phyloP scores from a whole-genome alignment of 192 early-diverging fungal genomes.

The Entophlyctis helioformis region DNA sequence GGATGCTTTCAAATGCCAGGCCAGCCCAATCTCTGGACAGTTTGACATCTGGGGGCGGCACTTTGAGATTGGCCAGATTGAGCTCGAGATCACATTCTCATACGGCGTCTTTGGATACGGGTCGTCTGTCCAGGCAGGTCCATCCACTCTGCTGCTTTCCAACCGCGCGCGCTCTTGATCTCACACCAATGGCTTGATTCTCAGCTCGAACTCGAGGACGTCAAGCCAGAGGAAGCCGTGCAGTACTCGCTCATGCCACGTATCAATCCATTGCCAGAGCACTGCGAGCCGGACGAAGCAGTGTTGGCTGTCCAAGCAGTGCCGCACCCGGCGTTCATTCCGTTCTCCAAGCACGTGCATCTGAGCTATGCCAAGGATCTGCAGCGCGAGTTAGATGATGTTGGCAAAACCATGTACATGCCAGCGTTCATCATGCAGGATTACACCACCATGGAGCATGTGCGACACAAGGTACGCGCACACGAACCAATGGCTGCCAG shows the following conservation, averaged over 20 bases:
- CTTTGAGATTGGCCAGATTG: constrained; percentile 21
- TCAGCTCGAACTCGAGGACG: constrained; percentile 19
- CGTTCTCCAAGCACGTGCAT: constrained; percentile 15
- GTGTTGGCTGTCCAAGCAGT: constrained; percentile 23
- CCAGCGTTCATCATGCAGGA: too few relatives aligned
- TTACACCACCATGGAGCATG: too few relatives aligned
- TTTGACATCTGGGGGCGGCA: constrained; percentile 26
- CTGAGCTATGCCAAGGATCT: constrained; percentile 22
- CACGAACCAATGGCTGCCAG: too few relatives aligned
- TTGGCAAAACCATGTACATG: too few relatives aligned
- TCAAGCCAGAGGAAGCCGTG: constrained; percentile 16
- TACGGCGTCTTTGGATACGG: constrained; percentile 41
- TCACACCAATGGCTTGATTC: constrained; percentile 1
- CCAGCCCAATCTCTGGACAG: constrained; percentile 19
- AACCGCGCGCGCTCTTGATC: neutral
- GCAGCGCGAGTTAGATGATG: too few relatives aligned
- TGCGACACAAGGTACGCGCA: too few relatives aligned
- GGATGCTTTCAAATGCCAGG: constrained; percentile 8
- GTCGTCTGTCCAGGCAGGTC: constrained; percentile 17
- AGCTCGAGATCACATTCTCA: constrained; percentile 32
- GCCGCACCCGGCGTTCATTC: constrained; percentile 29
- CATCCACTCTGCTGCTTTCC: neutral
- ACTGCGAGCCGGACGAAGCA: constrained; percentile 12
- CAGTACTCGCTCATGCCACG: constrained; percentile 31
- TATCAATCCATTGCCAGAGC: constrained; percentile 18